Evolutionary conservation across 768 basidiomycete species (phyloP), one percentile per base, ranked within the genome.

Genomic region (Phlebiopsis flavidoalba): DNA sequence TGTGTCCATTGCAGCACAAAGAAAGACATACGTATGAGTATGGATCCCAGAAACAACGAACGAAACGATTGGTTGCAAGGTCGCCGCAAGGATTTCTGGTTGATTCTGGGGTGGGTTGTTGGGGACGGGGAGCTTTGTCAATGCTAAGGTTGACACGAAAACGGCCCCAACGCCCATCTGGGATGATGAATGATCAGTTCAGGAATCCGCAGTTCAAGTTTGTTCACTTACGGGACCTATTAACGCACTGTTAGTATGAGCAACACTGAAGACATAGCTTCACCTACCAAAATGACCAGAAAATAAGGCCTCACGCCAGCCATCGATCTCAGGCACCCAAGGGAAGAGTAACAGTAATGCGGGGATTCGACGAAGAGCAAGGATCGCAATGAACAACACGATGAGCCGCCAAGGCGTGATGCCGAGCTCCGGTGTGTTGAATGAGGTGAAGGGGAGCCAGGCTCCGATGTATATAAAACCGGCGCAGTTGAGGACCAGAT

Each of bases 141-240:
- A 70, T 3, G 93, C 91, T 26, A 93, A 72, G 0, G 85, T 87
- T 10, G 89, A 86, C 58, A 98, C 88, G 71, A 98, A 99, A 49
- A 98, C 78, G 6, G 96, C 89, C 0, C 89, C 86, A 22, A 97
- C 94, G 55, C 95, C 95, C 91, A 97, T 95, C 79, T 93, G 73
- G 40, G 2, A 8, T 12, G 19, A 40, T 15, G 49, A 24, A 5
- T 60, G 53, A 31, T n/a, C 40, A 37, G 51, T 47, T 53, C 36
- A 35, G n/a, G 33, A 19, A 36, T 19, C 17, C 40, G 10, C 24
- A 49, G 14, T 15, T 4, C 24, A 58, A 1, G 24, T n/a, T 54
- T 21, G 40, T 43, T 43, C 52, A 58, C 59, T 51, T 40, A 63
- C 58, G 50, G 64, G 62, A 31, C 64, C 64, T 63, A 24, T 45